Evolutionary conservation across 2,329 filamentous ascomycete species (phyloP).

Genomic region (Trichoderma citrinoviride): DNA sequence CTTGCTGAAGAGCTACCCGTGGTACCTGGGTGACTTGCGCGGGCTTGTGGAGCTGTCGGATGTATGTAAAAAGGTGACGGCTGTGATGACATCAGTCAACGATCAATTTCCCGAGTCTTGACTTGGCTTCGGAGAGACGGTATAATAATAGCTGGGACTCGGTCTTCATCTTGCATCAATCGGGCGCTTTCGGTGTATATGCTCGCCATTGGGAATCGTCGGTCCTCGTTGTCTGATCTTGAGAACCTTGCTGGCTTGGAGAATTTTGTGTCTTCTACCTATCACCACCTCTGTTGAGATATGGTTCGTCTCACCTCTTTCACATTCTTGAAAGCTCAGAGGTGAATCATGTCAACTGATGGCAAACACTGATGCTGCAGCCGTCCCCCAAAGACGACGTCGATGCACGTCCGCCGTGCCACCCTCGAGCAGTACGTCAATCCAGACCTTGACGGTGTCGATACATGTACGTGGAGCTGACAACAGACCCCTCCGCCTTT

Average conservation of each 20-base stretch:
- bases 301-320: conserved; percentile 7
- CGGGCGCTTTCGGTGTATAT: background rate
- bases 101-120: background rate
- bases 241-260: background rate
- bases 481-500: background rate
- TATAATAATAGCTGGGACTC: background rate
- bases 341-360: background rate
- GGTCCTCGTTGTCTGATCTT: background rate
- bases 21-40: background rate
- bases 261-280: background rate
- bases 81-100: conserved; percentile 14
- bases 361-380: conserved; percentile 6
- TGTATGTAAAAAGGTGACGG: background rate
- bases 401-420: conserved; percentile 74
- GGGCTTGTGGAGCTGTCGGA: background rate
- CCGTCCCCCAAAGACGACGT: conserved; percentile 63
- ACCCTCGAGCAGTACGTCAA: conserved; percentile 79
- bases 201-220: background rate
- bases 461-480: too few relatives aligned
- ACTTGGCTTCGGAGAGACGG: background rate
- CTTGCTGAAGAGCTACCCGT: too few relatives aligned
- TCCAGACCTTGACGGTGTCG: too few relatives aligned
- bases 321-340: background rate
- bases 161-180: background rate
- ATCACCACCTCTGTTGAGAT: background rate